phyloP scores from a whole-genome alignment of 257 asterid species.

The Rhazya stricta region DNA sequence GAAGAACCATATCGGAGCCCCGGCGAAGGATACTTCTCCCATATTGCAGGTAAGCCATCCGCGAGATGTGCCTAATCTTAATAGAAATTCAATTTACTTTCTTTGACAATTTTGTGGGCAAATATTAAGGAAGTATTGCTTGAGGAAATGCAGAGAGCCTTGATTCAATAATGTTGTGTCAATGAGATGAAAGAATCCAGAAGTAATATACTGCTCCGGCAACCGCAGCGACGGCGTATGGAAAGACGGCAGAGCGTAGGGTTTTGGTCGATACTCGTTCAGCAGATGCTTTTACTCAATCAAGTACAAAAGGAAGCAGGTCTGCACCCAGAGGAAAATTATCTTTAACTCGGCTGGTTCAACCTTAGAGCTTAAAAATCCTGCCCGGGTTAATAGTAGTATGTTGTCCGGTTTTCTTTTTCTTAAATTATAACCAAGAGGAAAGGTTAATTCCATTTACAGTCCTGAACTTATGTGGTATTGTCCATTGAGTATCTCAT shows the following conservation, averaged over 20 bases:
- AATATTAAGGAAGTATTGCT: neutral
- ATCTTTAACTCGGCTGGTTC: too few relatives aligned
- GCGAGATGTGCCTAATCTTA: neutral
- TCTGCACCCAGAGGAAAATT: too few relatives aligned
- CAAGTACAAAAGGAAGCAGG: too few relatives aligned
- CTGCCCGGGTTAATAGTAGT: too few relatives aligned
- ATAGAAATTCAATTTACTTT: neutral
- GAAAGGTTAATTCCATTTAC: too few relatives aligned
- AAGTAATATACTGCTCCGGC: neutral
- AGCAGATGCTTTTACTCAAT: too few relatives aligned
- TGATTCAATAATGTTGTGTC: neutral
- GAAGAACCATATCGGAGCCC: conserved; percentile 20
- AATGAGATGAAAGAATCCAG: neutral
- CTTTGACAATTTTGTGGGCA: neutral
- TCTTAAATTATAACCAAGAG: too few relatives aligned
- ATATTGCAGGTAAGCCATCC: conserved; percentile 31
- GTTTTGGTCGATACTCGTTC: too few relatives aligned
- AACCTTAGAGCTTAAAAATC: too few relatives aligned
- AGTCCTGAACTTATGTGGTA: too few relatives aligned
- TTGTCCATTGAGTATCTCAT: too few relatives aligned
- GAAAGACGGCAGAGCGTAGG: neutral
- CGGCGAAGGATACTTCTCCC: conserved; percentile 23
- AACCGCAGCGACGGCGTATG: neutral
- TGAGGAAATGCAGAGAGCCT: neutral
- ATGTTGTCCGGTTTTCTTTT: too few relatives aligned